Percentiles rank a stretch among this genome's conserved stretches.
phyloP scores from a whole-genome alignment of 371 early-diverging fungal species.

The Lichtheimia ornata region DNA sequence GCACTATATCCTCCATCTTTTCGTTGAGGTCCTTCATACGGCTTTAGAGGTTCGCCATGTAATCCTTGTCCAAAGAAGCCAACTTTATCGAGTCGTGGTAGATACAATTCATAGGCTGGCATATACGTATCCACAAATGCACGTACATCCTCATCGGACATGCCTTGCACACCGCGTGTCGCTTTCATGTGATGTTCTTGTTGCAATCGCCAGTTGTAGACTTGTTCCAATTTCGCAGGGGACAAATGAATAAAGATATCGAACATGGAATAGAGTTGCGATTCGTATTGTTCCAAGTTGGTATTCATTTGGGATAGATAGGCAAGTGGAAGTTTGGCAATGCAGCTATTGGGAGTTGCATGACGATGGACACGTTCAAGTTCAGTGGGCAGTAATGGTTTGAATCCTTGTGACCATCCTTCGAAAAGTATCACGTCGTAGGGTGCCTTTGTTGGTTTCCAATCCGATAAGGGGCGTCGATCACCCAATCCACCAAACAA shows the following conservation, averaged over 20 bases:
- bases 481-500: constrained; percentile 81
- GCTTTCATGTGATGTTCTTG: constrained; percentile 76
- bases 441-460: constrained; percentile 58
- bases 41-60: constrained; percentile 19
- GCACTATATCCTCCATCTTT: constrained; percentile 34
- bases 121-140: constrained; percentile 90
- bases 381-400: constrained; percentile 43
- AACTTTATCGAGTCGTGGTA: constrained; percentile 53
- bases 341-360: constrained; percentile 3
- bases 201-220: constrained; percentile 86
- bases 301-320: constrained; percentile 57
- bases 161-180: constrained; percentile 42
- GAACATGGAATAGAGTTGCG: constrained; percentile 58
- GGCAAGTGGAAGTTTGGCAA: constrained; percentile 26
- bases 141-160: constrained; percentile 72
- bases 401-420: constrained; percentile 94
- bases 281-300: constrained; percentile 55
- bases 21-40: constrained; percentile 37
- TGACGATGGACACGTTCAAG: constrained; percentile 29
- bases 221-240: constrained; percentile 57
- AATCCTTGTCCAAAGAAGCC: constrained; percentile 51
- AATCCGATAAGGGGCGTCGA: constrained; percentile 55
- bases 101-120: constrained; percentile 85
- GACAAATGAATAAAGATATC: constrained; percentile 80
- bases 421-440: constrained; percentile 87